phyloP scores from a whole-genome alignment of 2,329 filamentous ascomycete species.

The Sclerotinia borealis region DNA sequence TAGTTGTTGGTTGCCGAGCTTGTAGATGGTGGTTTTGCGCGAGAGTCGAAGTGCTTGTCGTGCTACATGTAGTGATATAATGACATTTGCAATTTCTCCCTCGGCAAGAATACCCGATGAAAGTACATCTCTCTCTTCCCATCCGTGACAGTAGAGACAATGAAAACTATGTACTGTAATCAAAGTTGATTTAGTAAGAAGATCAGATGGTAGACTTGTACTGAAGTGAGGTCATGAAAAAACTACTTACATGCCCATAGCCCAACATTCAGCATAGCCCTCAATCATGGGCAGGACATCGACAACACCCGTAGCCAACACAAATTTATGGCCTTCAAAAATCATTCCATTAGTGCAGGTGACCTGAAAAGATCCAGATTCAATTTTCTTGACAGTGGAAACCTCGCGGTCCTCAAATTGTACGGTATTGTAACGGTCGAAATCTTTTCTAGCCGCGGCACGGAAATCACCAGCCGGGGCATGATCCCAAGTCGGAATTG shows the following conservation, averaged over 20 bases:
- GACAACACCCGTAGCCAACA: neutral
- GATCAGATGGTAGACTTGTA: too few relatives aligned
- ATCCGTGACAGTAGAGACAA: slow-evolving; percentile 10
- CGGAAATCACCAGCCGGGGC: neutral
- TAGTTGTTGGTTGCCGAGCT: neutral
- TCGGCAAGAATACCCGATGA: neutral
- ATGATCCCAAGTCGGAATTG: neutral
- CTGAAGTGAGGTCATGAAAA: too few relatives aligned
- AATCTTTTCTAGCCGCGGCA: neutral
- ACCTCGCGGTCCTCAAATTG: neutral
- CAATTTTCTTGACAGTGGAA: neutral
- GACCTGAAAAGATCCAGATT: neutral
- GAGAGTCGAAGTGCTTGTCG: neutral
- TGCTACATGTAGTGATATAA: neutral
- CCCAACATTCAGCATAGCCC: slow-evolving; percentile 4
- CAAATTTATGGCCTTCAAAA: neutral
- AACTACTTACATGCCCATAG: slow-evolving; percentile 2
- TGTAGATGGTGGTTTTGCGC: neutral
- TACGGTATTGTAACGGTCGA: neutral
- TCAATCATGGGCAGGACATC: slow-evolving; percentile 6
- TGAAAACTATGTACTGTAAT: slow-evolving; percentile 1
- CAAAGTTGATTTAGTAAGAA: neutral
- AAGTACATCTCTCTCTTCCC: neutral
- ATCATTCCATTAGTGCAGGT: neutral
- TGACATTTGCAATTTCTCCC: neutral